Percentiles rank a stretch among this genome's conserved stretches.
phyloP scores from a whole-genome alignment of 352 stramenopile species.

The Globisporangium yorkense region DNA sequence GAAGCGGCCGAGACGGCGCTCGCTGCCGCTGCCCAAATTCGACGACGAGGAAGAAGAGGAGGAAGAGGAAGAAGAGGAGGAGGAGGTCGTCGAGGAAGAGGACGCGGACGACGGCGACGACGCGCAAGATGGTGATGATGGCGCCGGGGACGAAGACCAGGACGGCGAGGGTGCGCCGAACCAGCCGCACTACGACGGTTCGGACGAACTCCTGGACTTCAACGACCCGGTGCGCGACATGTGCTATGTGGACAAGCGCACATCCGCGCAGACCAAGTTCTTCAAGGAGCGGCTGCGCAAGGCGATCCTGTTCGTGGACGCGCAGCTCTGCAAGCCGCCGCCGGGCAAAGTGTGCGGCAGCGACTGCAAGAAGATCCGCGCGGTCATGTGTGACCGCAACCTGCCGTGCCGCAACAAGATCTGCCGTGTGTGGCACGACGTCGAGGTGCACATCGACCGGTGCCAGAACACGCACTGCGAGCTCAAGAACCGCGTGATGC shows the following conservation, averaged over 20 bases:
- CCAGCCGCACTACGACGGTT: constrained; percentile 31
- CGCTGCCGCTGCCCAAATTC: constrained; percentile 10
- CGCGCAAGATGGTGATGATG: constrained; percentile 19
- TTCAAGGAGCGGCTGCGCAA: constrained; percentile 65
- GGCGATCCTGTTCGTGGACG: constrained; percentile 65
- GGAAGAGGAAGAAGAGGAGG: constrained; percentile 12
- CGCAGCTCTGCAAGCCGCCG: constrained; percentile 50
- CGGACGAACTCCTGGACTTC: constrained; percentile 53
- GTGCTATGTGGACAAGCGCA: constrained; percentile 55
- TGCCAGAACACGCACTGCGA: constrained; percentile 62
- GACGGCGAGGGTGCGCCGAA: constrained; percentile 13
- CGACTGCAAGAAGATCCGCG: constrained; percentile 57
- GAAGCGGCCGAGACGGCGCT: constrained; percentile 10
- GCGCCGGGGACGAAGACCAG: neutral
- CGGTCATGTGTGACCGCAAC: constrained; percentile 58
- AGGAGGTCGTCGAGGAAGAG: constrained; percentile 7
- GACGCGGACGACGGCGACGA: constrained; percentile 19
- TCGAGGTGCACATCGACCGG: constrained; percentile 61
- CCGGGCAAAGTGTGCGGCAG: constrained; percentile 34
- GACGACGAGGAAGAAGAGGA: constrained; percentile 8
- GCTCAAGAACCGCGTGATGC: constrained; percentile 64
- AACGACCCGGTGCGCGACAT: constrained; percentile 63
- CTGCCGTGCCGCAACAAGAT: constrained; percentile 63
- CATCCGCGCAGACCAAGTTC: constrained; percentile 44
- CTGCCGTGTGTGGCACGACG: constrained; percentile 68